phyloP scores from a whole-genome alignment of 371 early-diverging fungal species.

The Saksenaea oblongispora region DNA sequence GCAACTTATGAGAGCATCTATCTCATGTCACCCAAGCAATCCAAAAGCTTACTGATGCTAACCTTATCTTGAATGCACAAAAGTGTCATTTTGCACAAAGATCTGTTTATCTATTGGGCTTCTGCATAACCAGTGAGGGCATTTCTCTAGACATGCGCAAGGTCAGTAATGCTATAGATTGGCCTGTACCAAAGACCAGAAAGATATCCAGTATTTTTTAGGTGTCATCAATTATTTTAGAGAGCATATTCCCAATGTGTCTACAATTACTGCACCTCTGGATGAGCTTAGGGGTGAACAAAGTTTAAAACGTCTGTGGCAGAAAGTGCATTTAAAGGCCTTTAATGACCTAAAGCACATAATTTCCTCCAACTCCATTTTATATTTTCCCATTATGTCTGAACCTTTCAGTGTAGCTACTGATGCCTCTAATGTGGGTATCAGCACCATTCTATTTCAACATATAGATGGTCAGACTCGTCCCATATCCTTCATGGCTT shows the following conservation, averaged over 20 bases:
- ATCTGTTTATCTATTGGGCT: slow-evolving; percentile 13
- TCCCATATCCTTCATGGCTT: background rate
- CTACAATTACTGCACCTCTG: slow-evolving; percentile 14
- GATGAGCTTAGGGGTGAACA: too few species aligned
- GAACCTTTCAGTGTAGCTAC: slow-evolving; percentile 28
- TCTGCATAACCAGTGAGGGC: slow-evolving; percentile 15
- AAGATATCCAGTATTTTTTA: slow-evolving; percentile 16
- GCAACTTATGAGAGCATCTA: background rate
- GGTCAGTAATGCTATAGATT: slow-evolving; percentile 12
- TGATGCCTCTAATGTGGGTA: slow-evolving; percentile 32
- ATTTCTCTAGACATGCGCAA: slow-evolving; percentile 13
- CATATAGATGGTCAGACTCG: too few species aligned
- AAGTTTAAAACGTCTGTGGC: too few species aligned
- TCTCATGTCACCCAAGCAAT: slow-evolving; percentile 9
- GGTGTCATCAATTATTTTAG: slow-evolving; percentile 28
- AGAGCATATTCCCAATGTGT: slow-evolving; percentile 17
- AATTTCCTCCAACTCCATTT: too few species aligned
- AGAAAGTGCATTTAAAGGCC: too few species aligned
- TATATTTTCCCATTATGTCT: too few species aligned
- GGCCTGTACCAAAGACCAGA: slow-evolving; percentile 10
- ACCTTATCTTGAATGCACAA: slow-evolving; percentile 15
- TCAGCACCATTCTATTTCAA: slow-evolving; percentile 23
- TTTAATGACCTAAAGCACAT: too few species aligned
- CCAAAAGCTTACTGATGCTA: slow-evolving; percentile 5
- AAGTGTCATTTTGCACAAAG: slow-evolving; percentile 19